Base-by-base conservation (phyloP, 2,329 filamentous ascomycete species). In the Pseudopithomyces maydicus region DNA sequence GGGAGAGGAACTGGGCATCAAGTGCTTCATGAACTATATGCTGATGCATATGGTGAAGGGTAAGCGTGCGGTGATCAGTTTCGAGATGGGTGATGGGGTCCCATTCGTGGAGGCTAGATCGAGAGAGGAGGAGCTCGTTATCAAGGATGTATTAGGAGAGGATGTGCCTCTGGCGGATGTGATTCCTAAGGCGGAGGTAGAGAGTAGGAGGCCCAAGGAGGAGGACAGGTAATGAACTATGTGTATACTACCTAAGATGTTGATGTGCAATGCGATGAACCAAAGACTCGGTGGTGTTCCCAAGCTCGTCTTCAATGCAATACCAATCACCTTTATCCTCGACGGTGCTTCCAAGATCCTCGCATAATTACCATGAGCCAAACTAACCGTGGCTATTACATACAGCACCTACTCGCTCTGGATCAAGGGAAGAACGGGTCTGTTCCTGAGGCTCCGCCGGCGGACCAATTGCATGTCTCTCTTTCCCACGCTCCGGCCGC, bases 11-110 rank as follows among this genome's bases (percentile, higher is more conserved):
- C 68, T 93, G 58, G 90, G 91, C 1, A 80, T 97, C n/a, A 80
- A 85, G 49, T 88, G 88, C 67, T 85, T 86, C 11, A 80, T 88
- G 59, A 95, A 96, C 71, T 87, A 88, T 66, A 84, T 90, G 80
- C 79, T 96, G 41, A 79, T 89, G 73, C 81, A 88, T 52, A 77
- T 92, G 77, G 87, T 97, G 47, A 87, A 90, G 69, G 90, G 87
- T 22, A 94, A 90, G 79, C 78, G 83, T 43, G 71, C 74, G 38
- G 76, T 86, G 67, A 70, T 79, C 22, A 56, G 71, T 43, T 56
- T 70, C 50, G 80, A 82, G 62, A 56, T 68, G 23, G 62, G 65
- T 2, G 78, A 78, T 45, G 71, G 72, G n/a, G 62, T 81, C 23
- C 78, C 79, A 14, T 66, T 74, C 57, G 66, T 74, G 26, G 56